Evolutionary conservation across 2,329 filamentous ascomycete genomes (phyloP), one percentile per base, ranked within the genome.

Genomic region (Botrytis cinerea): DNA sequence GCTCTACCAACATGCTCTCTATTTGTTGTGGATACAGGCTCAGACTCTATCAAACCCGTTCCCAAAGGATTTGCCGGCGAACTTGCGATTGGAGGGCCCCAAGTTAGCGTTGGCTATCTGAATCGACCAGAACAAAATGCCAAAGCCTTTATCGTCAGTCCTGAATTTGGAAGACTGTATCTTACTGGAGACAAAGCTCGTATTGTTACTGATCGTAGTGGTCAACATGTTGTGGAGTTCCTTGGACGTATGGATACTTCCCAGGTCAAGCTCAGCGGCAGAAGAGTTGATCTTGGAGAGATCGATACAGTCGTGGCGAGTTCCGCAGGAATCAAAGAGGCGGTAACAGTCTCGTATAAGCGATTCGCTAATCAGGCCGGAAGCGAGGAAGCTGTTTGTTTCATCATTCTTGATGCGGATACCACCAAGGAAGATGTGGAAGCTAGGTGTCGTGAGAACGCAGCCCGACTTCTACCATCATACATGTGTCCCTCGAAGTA

Each of bases 211-310:
- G 86, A 91, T 77, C 85, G 84, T 18, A 87, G 85, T 28, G 67
- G 67, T 32, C 35, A 46, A 43, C 9, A 70, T 43, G 38, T 70
- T n/a, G 88, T 91, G 74, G 86, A 88, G 51, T 91, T 91, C 79
- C 81, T 90, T 54, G 89, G 89, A 9, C 86, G 89, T 35, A 86
- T 86, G 63, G 89, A 91, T 78, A 60, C 67, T 16, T 88, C 89
- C 38, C 89, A 91, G 80, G 86, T 90, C 71, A 91, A 91, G 78
- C 82, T 91, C n/a, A 86, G 89, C 57, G 89, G 89, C 0, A 89
- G 91, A 78, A 83, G 89, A 61, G 83, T 91, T 12, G 89, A 91
- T 76, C 87, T 91, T 74, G 87, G 86, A 32, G 89, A 91, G 79
- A 90, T 91, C 3, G 25, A 72, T 48, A 64, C 59, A 2, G 60